Conservation (phyloP, 208 protist genomes). For the Leishmania amazonensis region DNA sequence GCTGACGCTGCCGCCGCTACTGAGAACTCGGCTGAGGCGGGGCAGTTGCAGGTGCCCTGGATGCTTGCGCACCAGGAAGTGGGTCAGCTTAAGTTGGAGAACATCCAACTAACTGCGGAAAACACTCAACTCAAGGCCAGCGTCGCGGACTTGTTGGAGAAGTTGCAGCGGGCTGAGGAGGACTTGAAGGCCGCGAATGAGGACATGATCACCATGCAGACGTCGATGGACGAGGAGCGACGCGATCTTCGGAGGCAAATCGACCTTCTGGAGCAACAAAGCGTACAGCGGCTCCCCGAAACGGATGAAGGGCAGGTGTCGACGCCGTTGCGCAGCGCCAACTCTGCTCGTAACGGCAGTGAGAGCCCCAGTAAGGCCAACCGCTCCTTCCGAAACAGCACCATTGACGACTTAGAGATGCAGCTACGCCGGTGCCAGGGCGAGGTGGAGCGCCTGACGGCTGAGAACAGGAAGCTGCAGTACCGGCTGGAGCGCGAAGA, state of each 20-base stretch:
- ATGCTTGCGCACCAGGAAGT: conserved; percentile 38
- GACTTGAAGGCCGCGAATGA: conserved; percentile 40
- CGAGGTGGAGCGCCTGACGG: conserved; percentile 46
- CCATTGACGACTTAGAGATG: conserved; percentile 37
- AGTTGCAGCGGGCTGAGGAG: conserved; percentile 46
- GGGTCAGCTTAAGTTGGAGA: conserved; percentile 50
- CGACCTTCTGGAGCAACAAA: conserved; percentile 23
- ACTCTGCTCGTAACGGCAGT: conserved; percentile 5
- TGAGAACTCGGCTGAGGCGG: background rate
- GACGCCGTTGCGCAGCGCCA: conserved; percentile 7
- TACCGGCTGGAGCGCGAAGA: conserved; percentile 12
- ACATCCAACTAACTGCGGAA: conserved; percentile 47
- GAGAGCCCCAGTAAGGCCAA: background rate
- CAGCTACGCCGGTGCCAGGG: conserved; percentile 41
- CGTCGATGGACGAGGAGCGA: conserved; percentile 33
- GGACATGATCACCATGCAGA: conserved; percentile 28
- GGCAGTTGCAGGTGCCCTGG: conserved; percentile 14
- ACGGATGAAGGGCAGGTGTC: conserved; percentile 10
- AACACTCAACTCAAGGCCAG: conserved; percentile 60
- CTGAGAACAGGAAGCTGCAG: conserved; percentile 34
- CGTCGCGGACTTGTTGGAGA: conserved; percentile 44
- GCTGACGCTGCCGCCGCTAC: conserved; percentile 10
- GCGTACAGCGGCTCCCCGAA: background rate
- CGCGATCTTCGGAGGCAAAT: conserved; percentile 48
- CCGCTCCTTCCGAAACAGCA: conserved; percentile 21